Base-by-base conservation (phyloP, 192 early-diverging fungal genomes). In the Chytriomyces sp. region DNA sequence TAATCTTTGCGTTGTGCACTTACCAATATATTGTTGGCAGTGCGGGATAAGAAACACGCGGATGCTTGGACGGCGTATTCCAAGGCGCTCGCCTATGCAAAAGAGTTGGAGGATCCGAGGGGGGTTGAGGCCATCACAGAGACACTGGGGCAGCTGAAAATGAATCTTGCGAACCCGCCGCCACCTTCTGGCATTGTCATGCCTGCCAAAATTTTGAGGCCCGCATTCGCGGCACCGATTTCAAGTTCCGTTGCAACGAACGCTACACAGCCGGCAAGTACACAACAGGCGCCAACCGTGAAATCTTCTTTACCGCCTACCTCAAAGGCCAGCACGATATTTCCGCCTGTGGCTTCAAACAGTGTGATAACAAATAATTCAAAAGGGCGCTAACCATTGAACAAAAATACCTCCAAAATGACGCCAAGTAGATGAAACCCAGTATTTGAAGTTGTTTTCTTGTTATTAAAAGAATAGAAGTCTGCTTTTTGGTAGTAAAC, bases 81-180 rank as follows among this genome's bases (percentile, higher is more conserved):
- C 3, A 64, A 55, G 32, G 75, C 67, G 3, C 52, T 70, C 6
- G 7, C 22, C 19, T 69, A 60, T 39, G 57, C 75, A 12, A 60
- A 69, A 28, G 67, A 57, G 22, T 36, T 76, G 33, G n/a, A 38
- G 19, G 75, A 76, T 53, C 10, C 12, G 0, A 10, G 38, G 4
- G 75, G 59, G 30, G 22, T 52, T 38, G 32, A 53, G 3, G 67
- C 66, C 30, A 76, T 76, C 17, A 30, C 44, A 7, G 58, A 69
- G 25, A 67, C 66, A 10, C 37, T 76, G 30, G 10, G 22, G 3
- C 58, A 76, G 25, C 39, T 74, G 36, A 70, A 59, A 14, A 2
- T 22, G 1, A 14, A 22, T 22, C 17, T 14, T n/a, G 22, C 14
- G 44, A 49, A 22, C 44, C 44, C 44, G 22, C 17, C 14, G 22